Percentiles rank a stretch among this genome's conserved stretches.
These are phyloP conservation scores for Aspergillus calidoustus DNA, from an alignment of 2,329 filamentous ascomycete genomes.

Conservation along the genomic window DNA sequence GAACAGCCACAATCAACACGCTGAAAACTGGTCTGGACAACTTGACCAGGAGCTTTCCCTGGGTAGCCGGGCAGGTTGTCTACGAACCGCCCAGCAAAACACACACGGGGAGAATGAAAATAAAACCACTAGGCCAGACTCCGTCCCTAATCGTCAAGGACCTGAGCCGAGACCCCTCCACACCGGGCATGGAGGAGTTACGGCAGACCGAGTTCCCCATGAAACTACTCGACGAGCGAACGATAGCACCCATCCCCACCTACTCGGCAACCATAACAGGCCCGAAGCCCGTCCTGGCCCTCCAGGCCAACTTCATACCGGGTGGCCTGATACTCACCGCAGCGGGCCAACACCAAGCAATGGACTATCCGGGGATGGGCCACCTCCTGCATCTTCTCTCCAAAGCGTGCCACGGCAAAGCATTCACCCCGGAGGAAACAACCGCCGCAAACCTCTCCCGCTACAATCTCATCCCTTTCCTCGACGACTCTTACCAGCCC, in stretches of 20 bases:
- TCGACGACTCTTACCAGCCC: no score
- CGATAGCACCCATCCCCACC: neutral
- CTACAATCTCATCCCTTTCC: no score
- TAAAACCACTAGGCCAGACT: conserved; percentile 47
- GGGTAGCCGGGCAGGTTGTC: conserved; percentile 53
- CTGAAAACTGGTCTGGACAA: conserved; percentile 45
- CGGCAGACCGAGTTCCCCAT: conserved; percentile 50
- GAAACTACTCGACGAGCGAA: conserved; percentile 46
- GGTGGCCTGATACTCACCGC: conserved; percentile 58
- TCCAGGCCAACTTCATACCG: conserved; percentile 22
- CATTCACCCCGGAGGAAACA: conserved; percentile 41
- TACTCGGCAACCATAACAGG: neutral
- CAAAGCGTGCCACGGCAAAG: conserved; percentile 54
- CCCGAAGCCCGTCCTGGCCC: conserved; percentile 9
- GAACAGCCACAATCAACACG: conserved; percentile 32
- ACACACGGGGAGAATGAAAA: conserved; percentile 44
- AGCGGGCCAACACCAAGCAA: conserved; percentile 53
- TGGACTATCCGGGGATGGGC: conserved; percentile 58
- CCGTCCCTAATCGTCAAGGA: conserved; percentile 51
- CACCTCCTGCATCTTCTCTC: conserved; percentile 54
- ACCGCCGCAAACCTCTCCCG: no score
- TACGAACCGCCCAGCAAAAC: conserved; percentile 34
- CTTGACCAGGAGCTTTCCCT: conserved; percentile 51
- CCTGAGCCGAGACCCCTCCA: conserved; percentile 39
- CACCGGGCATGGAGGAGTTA: conserved; percentile 47